Conservation (phyloP, 192 early-diverging fungal species). For the Gigaspora rosea region DNA sequence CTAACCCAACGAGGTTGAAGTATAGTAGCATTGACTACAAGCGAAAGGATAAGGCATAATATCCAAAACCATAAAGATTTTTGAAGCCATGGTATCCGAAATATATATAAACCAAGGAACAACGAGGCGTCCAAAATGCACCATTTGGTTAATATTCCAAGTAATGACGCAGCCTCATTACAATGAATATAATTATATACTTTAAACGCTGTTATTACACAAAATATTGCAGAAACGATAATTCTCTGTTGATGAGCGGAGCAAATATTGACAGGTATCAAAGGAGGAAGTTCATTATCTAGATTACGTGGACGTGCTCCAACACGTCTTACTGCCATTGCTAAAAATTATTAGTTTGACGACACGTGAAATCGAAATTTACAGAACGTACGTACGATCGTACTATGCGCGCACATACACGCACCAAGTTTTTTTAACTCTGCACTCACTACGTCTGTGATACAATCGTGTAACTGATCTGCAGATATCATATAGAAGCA, state of each 20-base stretch:
- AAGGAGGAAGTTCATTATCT: neutral
- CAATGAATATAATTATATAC: neutral
- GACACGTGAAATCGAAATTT: too few relatives aligned
- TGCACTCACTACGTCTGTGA: too few relatives aligned
- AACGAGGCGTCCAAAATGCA: slow-evolving; percentile 1
- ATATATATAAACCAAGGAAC: neutral
- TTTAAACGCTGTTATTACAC: neutral
- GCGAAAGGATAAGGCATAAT: neutral
- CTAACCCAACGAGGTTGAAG: slow-evolving; percentile 25
- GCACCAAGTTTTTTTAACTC: too few relatives aligned
- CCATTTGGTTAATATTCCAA: neutral
- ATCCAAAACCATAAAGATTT: neutral
- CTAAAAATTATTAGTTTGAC: too few relatives aligned
- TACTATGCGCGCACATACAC: too few relatives aligned
- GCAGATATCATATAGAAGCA: too few relatives aligned
- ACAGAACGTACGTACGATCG: too few relatives aligned
- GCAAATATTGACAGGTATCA: neutral
- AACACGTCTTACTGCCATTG: too few relatives aligned
- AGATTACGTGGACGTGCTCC: too few relatives aligned
- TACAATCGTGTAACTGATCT: too few relatives aligned
- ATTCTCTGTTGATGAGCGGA: neutral
- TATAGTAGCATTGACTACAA: neutral
- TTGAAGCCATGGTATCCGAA: slow-evolving; percentile 29
- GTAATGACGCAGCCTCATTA: neutral
- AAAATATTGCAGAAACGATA: neutral